Evolutionary conservation across 805 yeast genomes (phyloP).

Genomic region (Metschnikowia henanensis): DNA sequence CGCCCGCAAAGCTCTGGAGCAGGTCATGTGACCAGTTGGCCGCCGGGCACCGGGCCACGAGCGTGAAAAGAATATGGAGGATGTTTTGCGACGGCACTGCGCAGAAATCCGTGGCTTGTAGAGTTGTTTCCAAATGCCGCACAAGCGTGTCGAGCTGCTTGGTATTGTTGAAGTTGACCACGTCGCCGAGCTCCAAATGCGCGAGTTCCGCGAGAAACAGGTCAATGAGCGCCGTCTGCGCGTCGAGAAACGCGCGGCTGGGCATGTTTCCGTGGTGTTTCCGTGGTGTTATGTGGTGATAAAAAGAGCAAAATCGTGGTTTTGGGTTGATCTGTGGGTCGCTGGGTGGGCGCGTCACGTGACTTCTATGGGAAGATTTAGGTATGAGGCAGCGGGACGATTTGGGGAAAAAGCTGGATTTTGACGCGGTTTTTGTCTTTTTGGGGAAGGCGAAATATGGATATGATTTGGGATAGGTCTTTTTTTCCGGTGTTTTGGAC

Average conservation of each 20-base stretch:
- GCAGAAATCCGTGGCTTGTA: constrained; percentile 9
- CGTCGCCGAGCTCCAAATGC: constrained; percentile 7
- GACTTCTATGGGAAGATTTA: no score
- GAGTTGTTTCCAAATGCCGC: constrained; percentile 24
- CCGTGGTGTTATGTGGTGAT: no score
- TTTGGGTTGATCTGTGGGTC: no score
- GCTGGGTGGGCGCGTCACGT: no score
- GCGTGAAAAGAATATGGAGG: constrained; percentile 31
- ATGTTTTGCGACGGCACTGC: constrained; percentile 28
- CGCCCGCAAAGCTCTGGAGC: constrained; percentile 22
- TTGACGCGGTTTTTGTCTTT: no score
- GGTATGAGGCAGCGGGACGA: no score
- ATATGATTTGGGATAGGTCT: no score
- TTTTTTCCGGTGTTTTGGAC: no score
- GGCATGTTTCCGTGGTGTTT: no score
- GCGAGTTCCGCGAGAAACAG: constrained; percentile 24
- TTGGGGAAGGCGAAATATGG: no score
- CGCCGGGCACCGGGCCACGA: constrained; percentile 29
- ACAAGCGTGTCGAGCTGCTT: constrained; percentile 31
- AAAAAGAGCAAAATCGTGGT: no score
- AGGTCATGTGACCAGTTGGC: constrained; percentile 26
- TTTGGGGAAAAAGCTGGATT: no score
- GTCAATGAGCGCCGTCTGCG: constrained; percentile 23
- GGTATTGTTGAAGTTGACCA: constrained; percentile 27
- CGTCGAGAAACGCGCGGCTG: constrained; percentile 5